A percentile compares a stretch with the other conserved stretches of the same genome.
phyloP scores from a whole-genome alignment of 306 rosid species.

The Cicer cuneatum region DNA sequence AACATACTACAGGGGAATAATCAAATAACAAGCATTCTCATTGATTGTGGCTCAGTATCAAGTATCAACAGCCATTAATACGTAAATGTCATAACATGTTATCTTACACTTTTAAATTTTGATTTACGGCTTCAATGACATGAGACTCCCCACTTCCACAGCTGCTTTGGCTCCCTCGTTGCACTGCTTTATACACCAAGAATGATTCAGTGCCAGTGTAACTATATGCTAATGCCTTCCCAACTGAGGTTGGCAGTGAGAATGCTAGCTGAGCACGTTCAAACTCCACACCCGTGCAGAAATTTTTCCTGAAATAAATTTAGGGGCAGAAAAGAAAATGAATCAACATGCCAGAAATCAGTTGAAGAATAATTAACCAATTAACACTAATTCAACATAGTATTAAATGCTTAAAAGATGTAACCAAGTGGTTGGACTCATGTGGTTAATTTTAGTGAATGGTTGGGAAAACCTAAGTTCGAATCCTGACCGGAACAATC shows the following conservation, averaged over 20 bases:
- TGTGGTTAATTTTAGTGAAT: no score
- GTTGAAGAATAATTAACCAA: slow-evolving; percentile 22
- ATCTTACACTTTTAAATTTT: slow-evolving; percentile 48
- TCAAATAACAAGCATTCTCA: slow-evolving; percentile 46
- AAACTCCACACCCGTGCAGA: slow-evolving; percentile 57
- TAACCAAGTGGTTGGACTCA: neutral
- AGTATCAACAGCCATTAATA: no score
- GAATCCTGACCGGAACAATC: no score
- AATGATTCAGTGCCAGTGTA: slow-evolving; percentile 63
- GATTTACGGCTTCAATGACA: slow-evolving; percentile 78
- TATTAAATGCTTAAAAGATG: neutral
- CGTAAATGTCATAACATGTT: slow-evolving; percentile 29
- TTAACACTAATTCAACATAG: slow-evolving; percentile 8
- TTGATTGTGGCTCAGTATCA: slow-evolving; percentile 46
- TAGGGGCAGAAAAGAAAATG: slow-evolving; percentile 20
- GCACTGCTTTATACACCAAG: slow-evolving; percentile 60
- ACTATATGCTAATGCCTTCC: slow-evolving; percentile 71
- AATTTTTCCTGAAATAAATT: slow-evolving; percentile 61
- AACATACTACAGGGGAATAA: slow-evolving; percentile 26
- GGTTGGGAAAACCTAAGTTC: no score
- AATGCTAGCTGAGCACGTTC: slow-evolving; percentile 68
- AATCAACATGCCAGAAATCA: neutral
- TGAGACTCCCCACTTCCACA: slow-evolving; percentile 59
- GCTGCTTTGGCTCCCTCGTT: neutral
- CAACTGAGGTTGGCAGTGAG: slow-evolving; percentile 79